Evolutionary conservation across 331 rosid genomes (phyloP).

Genomic region (Malus hybrid): DNA sequence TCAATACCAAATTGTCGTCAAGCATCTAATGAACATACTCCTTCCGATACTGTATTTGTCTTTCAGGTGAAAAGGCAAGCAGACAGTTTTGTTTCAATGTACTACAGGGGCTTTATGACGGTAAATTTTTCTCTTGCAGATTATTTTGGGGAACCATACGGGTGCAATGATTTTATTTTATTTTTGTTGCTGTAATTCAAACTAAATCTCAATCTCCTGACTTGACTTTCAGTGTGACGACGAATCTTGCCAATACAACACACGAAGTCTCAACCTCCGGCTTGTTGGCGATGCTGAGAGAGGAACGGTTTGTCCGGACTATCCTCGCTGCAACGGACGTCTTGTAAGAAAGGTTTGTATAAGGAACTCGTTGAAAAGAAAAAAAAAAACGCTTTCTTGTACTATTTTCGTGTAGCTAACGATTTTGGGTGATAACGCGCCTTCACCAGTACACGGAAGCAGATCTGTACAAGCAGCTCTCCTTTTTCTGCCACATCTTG

Average conservation of each 20-base stretch:
- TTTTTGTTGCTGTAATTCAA: not conserved
- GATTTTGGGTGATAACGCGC: not conserved
- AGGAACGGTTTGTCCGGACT: conserved; percentile 90
- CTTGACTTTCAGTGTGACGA: conserved; percentile 74
- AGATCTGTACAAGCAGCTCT: conserved; percentile 75
- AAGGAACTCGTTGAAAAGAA: not conserved
- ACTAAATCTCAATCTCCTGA: not conserved
- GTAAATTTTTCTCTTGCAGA: conserved; percentile 34
- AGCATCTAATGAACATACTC: conserved; percentile 7
- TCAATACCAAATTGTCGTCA: not conserved
- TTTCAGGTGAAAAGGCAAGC: conserved; percentile 86
- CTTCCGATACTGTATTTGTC: conserved; percentile 4
- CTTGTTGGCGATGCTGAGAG: conserved; percentile 83
- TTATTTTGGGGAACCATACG: not conserved
- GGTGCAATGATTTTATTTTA: not conserved
- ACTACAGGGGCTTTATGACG: conserved; percentile 64
- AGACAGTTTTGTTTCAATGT: conserved; percentile 55
- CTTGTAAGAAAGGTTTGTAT: conserved; percentile 64
- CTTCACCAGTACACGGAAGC: conserved; percentile 73
- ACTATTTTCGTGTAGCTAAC: not conserved
- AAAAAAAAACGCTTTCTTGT: not conserved
- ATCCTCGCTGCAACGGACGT: conserved; percentile 83
- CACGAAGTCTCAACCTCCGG: conserved; percentile 69
- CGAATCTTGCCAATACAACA: conserved; percentile 76
- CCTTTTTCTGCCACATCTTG: conserved; percentile 66